phyloP scores from a whole-genome alignment of 73 alveolate species.

The Paramecium caudatum region DNA sequence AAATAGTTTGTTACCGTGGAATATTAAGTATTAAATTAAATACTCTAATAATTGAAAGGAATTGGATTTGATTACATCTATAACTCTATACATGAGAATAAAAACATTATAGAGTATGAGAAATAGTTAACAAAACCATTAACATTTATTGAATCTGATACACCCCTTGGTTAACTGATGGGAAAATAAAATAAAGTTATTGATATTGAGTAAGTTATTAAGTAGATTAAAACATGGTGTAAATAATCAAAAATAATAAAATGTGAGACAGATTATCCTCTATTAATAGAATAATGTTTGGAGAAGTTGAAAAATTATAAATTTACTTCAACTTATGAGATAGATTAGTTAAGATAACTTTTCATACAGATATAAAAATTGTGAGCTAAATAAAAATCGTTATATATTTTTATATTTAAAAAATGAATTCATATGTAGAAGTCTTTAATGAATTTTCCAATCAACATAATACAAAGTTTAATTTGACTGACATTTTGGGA shows the following conservation, averaged over 20 bases:
- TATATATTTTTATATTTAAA: conserved; percentile 37
- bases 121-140: conserved; percentile 31
- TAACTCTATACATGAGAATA: conserved; percentile 47
- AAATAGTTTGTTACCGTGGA: background rate
- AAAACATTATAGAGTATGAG: conserved; percentile 35
- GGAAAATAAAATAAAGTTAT: background rate
- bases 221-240: conserved; percentile 5
- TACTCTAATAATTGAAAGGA: background rate
- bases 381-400: conserved; percentile 50
- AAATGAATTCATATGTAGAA: conserved; percentile 5
- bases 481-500: background rate
- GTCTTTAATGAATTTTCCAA: conserved; percentile 54
- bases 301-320: background rate
- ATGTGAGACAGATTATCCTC: no score
- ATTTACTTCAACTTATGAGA: background rate
- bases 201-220: background rate
- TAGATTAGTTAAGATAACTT: background rate
- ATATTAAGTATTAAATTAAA: background rate
- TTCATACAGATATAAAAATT: no score
- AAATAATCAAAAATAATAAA: background rate
- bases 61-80: conserved; percentile 21
- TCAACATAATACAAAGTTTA: background rate
- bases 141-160: conserved; percentile 20
- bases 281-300: background rate
- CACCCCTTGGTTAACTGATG: background rate